A percentile compares a stretch with the other conserved stretches of the same genome.
Conservation (phyloP, 768 basidiomycete genomes). For the Imleria badia region DNA sequence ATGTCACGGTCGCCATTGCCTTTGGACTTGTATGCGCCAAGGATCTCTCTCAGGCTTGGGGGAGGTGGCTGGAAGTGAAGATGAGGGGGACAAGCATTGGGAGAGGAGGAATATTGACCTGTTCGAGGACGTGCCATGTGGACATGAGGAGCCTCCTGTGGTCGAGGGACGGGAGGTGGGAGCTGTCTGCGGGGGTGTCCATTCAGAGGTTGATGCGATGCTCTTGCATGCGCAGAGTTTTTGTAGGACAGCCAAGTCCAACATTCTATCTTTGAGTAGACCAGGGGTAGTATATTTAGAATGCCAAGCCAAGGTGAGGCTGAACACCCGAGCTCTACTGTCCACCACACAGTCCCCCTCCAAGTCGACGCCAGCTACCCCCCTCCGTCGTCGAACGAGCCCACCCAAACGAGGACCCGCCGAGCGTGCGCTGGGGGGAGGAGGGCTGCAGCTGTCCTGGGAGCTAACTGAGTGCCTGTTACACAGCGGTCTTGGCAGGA, state of each 20-base stretch:
- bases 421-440: not conserved
- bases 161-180: conserved; percentile 21
- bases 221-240: conserved; percentile 28
- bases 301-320: conserved; percentile 44
- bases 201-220: conserved; percentile 22
- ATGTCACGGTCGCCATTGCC: conserved; percentile 93
- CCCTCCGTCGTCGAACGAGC: not conserved
- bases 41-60: conserved; percentile 81
- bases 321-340: conserved; percentile 31
- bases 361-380: too few relatives aligned
- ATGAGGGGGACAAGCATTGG: conserved; percentile 1
- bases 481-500: conserved; percentile 31
- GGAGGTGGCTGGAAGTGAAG: conserved; percentile 57
- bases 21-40: conserved; percentile 78
- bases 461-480: conserved; percentile 30
- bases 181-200: conserved; percentile 21
- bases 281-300: conserved; percentile 39
- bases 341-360: conserved; percentile 3
- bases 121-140: conserved; percentile 47
- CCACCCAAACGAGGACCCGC: not conserved
- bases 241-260: conserved; percentile 47
- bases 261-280: conserved; percentile 46
- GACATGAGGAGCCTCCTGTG: conserved; percentile 39
- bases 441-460: conserved; percentile 8
- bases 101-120: conserved; percentile 32